These are phyloP conservation scores for Aureobasidium sp. DNA, from an alignment of 2,329 filamentous ascomycete species.

Conservation along the genomic window DNA sequence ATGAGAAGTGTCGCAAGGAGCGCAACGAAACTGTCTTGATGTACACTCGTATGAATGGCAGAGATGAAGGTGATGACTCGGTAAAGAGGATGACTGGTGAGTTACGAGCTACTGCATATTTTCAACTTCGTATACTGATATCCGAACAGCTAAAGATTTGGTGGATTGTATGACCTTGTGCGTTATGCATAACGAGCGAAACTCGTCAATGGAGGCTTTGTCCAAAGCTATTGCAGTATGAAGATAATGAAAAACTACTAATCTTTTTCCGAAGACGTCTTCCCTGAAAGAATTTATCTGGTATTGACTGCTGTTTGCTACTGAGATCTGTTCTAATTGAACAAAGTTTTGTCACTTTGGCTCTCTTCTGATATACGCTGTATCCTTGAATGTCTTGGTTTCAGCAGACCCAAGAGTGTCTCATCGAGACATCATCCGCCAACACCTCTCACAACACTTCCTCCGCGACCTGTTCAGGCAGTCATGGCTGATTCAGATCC, in stretches of 20 bases:
- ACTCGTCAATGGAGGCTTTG: constrained; percentile 8
- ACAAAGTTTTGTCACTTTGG: not conserved
- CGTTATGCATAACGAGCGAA: constrained; percentile 7
- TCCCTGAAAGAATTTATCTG: not conserved
- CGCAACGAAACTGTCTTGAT: constrained; percentile 5
- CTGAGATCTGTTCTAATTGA: too few species aligned
- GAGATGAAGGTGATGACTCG: constrained; percentile 6
- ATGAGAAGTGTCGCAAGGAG: constrained; percentile 10
- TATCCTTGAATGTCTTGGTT: not conserved
- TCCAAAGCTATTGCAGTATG: constrained; percentile 5
- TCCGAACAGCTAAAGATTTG: not conserved
- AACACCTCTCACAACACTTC: not conserved
- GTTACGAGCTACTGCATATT: not conserved
- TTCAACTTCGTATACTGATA: not conserved
- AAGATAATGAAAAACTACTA: not conserved
- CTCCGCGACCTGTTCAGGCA: not conserved
- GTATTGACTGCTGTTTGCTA: not conserved
- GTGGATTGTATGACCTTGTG: constrained; percentile 5
- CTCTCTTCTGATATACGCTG: not conserved
- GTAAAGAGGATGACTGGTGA: constrained; percentile 11
- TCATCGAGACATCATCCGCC: not conserved
- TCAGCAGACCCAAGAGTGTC: not conserved
- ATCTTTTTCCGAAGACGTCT: too few species aligned
- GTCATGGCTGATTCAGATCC: not conserved
- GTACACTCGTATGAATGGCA: constrained; percentile 13